Evolutionary conservation across 768 basidiomycete species (phyloP), one percentile per base, ranked within the genome.

Genomic region (Lanmaoa rubissima): DNA sequence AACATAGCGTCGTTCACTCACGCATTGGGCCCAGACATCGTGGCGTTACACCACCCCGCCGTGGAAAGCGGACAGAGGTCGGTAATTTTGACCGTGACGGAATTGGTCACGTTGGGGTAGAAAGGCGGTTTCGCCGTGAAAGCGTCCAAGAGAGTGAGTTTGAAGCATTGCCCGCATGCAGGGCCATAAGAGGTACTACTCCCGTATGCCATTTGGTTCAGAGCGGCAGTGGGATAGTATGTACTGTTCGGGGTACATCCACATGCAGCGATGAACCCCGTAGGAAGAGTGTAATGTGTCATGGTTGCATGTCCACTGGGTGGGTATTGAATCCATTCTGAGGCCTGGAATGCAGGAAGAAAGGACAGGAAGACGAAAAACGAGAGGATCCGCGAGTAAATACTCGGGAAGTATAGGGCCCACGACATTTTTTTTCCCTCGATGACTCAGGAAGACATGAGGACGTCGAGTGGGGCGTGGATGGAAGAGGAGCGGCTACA

Each of bases 181-280:
- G 88, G 86, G 14, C 90, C 90, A 63, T 84, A 92, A 13, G 79
- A 79, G n/a, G 75, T 78, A 54, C 82, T 85, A 66, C 86, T 89
- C 0, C 91, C 90, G 61, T 80, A 93, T 1, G 91, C 91, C 78
- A 87, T 84, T 65, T 91, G 86, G 55, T 78, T 90, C 57, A 93
- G 71, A 10, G 91, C 91, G 11, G 86, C 91, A 1, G 90, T 93
- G 7, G 91, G 90, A 62, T 86, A 90, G 49, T 73, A 65, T 31
- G 84, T 85, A 58, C 84, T 86, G 45, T 77, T 75, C 10, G 80
- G 79, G 2, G 83, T 84, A 68, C 92, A 94, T 54, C 91, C 92
- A 64, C 91, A 92, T 1, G 87, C 77, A 26, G 89, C 88, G 58
- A 92, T 65, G 55, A 73, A 74, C 28, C 69, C 65, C 14, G 67